Conservation (phyloP, 805 yeast genomes). For the Sugiyamaella boreocaroliniensis region DNA sequence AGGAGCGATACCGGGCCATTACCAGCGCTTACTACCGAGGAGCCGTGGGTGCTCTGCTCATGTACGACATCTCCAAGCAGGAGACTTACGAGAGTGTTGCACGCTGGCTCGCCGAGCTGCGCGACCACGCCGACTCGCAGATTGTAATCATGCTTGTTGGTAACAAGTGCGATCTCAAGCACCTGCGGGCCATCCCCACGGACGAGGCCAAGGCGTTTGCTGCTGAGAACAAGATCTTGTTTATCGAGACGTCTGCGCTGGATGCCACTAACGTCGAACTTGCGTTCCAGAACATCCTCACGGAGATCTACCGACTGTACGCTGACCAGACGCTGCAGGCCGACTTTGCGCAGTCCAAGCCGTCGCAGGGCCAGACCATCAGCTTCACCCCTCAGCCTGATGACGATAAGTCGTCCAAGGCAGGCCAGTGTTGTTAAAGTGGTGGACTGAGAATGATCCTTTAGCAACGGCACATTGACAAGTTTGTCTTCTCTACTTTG, state of each 20-base stretch:
- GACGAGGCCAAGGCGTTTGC: conserved; percentile 96
- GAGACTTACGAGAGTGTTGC: conserved; percentile 82
- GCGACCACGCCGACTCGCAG: conserved; percentile 95
- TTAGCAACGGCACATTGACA: no score
- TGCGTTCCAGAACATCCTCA: conserved; percentile 87
- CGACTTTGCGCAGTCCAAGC: conserved; percentile 53
- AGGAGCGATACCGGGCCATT: conserved; percentile 96
- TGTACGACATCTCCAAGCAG: conserved; percentile 92
- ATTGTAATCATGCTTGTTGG: conserved; percentile 96
- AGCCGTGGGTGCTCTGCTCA: conserved; percentile 94
- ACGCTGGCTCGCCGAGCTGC: conserved; percentile 90
- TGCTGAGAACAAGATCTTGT: conserved; percentile 78
- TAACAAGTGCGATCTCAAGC: conserved; percentile 91
- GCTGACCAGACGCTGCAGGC: conserved; percentile 89
- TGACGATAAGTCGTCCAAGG: conserved; percentile 46
- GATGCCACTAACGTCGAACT: conserved; percentile 91
- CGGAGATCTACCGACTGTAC: conserved; percentile 92
- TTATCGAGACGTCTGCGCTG: conserved; percentile 89
- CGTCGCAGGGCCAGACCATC: conserved; percentile 84
- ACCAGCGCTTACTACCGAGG: conserved; percentile 97
- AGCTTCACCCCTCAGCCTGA: conserved; percentile 90
- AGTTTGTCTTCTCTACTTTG: neutral
- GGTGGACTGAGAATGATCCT: neutral
- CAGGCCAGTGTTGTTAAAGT: conserved; percentile 19
- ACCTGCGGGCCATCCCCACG: conserved; percentile 92